phyloP scores from a whole-genome alignment of 2,329 filamentous ascomycete genomes.

The Sarocladiaceae sp. region DNA sequence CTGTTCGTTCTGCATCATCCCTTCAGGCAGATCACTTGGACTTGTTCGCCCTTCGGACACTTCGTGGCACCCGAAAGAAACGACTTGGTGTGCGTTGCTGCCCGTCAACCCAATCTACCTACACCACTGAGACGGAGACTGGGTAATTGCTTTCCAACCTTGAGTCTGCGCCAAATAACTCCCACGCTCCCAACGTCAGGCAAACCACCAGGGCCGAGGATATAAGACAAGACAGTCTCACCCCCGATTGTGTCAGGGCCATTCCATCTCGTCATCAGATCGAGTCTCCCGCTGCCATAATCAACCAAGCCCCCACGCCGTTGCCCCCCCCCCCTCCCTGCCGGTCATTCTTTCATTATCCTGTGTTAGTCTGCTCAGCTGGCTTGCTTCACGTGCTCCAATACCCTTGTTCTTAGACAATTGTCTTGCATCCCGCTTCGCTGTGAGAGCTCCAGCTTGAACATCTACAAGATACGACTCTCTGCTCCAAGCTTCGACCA shows the following conservation, averaged over 20 bases:
- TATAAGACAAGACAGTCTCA: conserved; percentile 2
- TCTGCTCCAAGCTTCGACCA: neutral
- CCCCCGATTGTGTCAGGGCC: neutral
- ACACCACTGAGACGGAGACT: neutral
- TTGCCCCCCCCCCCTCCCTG: neutral
- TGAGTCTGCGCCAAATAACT: no score
- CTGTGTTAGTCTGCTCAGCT: conserved; percentile 2
- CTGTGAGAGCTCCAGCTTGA: neutral
- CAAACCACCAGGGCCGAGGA: no score
- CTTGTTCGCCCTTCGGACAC: neutral
- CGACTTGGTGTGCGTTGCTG: neutral
- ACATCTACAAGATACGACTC: neutral
- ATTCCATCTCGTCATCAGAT: conserved; percentile 5
- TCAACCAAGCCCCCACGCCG: conserved; percentile 1
- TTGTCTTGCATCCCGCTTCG: neutral
- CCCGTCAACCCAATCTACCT: conserved; percentile 4
- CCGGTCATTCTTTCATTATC: neutral
- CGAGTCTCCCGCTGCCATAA: neutral
- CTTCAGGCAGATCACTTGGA: no score
- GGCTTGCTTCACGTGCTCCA: neutral
- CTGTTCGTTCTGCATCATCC: no score
- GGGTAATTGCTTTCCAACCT: no score
- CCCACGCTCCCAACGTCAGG: no score
- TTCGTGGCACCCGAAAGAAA: conserved; percentile 1
- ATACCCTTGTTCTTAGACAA: neutral